phyloP scores from a whole-genome alignment of 345 rosid genomes.

The Salix viminalis region DNA sequence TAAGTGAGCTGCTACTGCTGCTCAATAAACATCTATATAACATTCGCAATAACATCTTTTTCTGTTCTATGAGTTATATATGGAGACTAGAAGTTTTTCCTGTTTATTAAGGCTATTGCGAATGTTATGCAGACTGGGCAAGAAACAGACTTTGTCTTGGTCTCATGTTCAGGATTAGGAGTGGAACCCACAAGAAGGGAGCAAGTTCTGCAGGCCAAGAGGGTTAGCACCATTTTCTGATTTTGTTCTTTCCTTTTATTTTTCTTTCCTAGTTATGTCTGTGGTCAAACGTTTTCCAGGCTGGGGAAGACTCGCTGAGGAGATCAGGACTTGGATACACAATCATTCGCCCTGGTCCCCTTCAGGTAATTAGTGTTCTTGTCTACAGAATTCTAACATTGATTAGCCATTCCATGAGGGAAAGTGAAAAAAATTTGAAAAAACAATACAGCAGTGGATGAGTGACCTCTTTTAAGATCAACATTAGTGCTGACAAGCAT shows the following conservation, averaged over 20 bases:
- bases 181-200: conserved; percentile 82
- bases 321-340: conserved; percentile 97
- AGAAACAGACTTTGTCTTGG: conserved; percentile 90
- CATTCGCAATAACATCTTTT: background rate
- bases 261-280: background rate
- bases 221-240: conserved; percentile 40
- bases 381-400: background rate
- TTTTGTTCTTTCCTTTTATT: background rate
- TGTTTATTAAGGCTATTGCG: background rate
- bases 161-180: conserved; percentile 87
- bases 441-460: background rate
- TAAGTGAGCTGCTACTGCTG: conserved; percentile 28
- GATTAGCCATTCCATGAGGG: background rate
- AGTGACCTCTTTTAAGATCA: background rate
- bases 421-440: too few species aligned
- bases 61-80: background rate
- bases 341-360: conserved; percentile 88
- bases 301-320: conserved; percentile 89
- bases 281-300: conserved; percentile 36
- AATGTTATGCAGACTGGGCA: conserved; percentile 69
- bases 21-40: background rate
- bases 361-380: conserved; percentile 43
- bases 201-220: conserved; percentile 91
- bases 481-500: background rate
- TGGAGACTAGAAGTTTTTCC: background rate